Percentiles rank a stretch among this genome's conserved stretches.
Evolutionary conservation across 306 rosid genomes (phyloP).

Genomic region (cucumber (Cucumis sativus)): Cucumber_9930_V3 NC_026659.2:28391001-28391500

Average conservation of each 20-base stretch:
- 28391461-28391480: conserved; percentile 43
- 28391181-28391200: conserved; percentile 59
- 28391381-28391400: conserved; percentile 45
- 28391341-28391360: conserved; percentile 34
- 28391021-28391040: conserved; percentile 50
- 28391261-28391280: conserved; percentile 65
- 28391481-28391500: conserved; percentile 34
- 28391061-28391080: conserved; percentile 54
- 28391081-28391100: conserved; percentile 72
- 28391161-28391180: conserved; percentile 54
- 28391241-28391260: conserved; percentile 38
- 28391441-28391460: conserved; percentile 60
- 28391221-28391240: conserved; percentile 31
- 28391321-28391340: background rate
- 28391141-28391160: conserved; percentile 47
- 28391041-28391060: conserved; percentile 50
- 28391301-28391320: conserved; percentile 46
- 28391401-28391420: conserved; percentile 51
- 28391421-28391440: conserved; percentile 34
- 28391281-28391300: conserved; percentile 83
- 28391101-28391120: conserved; percentile 85
- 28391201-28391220: conserved; percentile 27
- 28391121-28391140: conserved; percentile 68
- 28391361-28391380: conserved; percentile 65
- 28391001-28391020: conserved; percentile 53